Evolutionary conservation across 2,329 filamentous ascomycete genomes (phyloP).

Genomic region (Chaetomiaceae sp.): DNA sequence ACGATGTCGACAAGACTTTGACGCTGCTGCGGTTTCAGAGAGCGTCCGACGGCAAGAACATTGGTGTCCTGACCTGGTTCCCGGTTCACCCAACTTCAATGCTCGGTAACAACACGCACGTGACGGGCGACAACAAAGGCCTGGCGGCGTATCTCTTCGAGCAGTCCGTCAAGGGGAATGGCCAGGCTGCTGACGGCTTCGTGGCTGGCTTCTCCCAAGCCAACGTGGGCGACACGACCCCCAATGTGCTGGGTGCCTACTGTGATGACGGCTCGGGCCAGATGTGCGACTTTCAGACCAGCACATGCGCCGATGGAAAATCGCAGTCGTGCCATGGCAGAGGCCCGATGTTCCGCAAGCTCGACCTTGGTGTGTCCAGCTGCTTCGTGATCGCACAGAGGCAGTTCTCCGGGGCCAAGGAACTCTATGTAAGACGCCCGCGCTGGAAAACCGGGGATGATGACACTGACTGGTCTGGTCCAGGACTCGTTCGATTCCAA

Average conservation of each 20-base stretch:
- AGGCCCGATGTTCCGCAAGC: slow-evolving; percentile 60
- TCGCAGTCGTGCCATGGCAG: slow-evolving; percentile 66
- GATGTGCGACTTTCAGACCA: slow-evolving; percentile 68
- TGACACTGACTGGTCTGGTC: background rate
- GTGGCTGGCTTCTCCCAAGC: slow-evolving; percentile 89
- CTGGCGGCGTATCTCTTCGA: slow-evolving; percentile 83
- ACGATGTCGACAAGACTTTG: slow-evolving; percentile 67
- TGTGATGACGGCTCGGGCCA: slow-evolving; percentile 76
- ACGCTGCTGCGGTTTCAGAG: slow-evolving; percentile 72
- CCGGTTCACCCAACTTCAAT: slow-evolving; percentile 87
- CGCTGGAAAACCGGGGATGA: no score
- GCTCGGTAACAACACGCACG: slow-evolving; percentile 82
- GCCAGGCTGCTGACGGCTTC: slow-evolving; percentile 59
- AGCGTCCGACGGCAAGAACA: slow-evolving; percentile 64
- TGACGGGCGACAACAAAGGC: slow-evolving; percentile 90
- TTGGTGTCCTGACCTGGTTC: slow-evolving; percentile 86
- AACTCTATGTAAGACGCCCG: slow-evolving; percentile 35
- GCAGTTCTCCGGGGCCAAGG: slow-evolving; percentile 59
- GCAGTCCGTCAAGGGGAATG: slow-evolving; percentile 54
- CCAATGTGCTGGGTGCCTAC: slow-evolving; percentile 78
- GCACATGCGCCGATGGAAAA: slow-evolving; percentile 67
- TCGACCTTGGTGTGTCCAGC: slow-evolving; percentile 69
- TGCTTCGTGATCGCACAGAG: slow-evolving; percentile 69
- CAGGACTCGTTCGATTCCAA: slow-evolving; percentile 49
- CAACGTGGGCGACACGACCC: slow-evolving; percentile 84